These are phyloP conservation scores for Neurospora pannonica DNA, from an alignment of 495 filamentous ascomycete genomes.

Conservation along the genomic window DNA sequence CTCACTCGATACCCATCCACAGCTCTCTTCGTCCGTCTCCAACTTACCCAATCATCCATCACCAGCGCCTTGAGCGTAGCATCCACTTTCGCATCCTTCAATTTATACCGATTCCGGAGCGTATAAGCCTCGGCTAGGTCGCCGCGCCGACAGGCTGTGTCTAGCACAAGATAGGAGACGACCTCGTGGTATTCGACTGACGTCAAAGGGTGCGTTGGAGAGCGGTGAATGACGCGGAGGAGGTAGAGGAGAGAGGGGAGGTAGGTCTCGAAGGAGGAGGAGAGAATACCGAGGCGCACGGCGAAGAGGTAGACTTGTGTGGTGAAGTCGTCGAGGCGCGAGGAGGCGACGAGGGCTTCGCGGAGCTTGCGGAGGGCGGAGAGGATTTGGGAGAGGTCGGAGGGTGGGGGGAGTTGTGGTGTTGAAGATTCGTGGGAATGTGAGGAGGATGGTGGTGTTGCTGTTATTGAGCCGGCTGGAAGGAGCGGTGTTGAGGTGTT, in stretches of 20 bases:
- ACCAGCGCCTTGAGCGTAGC: constrained; percentile 59
- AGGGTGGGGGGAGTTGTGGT: background rate
- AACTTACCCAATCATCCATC: constrained; percentile 73
- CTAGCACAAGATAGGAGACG: constrained; percentile 70
- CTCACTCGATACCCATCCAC: constrained; percentile 69
- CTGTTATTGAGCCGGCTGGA: background rate
- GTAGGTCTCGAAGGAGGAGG: constrained; percentile 76
- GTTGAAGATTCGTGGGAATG: background rate
- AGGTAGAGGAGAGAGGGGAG: constrained; percentile 76
- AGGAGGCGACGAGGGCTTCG: constrained; percentile 71
- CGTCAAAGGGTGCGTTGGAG: constrained; percentile 33
- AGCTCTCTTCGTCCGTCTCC: constrained; percentile 57
- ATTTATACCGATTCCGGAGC: constrained; percentile 44
- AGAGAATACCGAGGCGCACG: constrained; percentile 70
- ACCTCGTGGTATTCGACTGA: constrained; percentile 65
- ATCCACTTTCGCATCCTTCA: constrained; percentile 54
- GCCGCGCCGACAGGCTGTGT: constrained; percentile 77
- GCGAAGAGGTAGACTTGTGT: constrained; percentile 68
- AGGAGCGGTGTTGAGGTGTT: background rate
- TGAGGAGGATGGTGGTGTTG: background rate
- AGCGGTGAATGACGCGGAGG: constrained; percentile 57
- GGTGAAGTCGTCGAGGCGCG: constrained; percentile 58
- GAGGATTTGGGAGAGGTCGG: constrained; percentile 29
- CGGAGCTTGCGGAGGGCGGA: constrained; percentile 83
- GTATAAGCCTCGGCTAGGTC: constrained; percentile 64